Conservation (phyloP, 768 basidiomycete genomes). For the Rhizopogon roseolus region DNA sequence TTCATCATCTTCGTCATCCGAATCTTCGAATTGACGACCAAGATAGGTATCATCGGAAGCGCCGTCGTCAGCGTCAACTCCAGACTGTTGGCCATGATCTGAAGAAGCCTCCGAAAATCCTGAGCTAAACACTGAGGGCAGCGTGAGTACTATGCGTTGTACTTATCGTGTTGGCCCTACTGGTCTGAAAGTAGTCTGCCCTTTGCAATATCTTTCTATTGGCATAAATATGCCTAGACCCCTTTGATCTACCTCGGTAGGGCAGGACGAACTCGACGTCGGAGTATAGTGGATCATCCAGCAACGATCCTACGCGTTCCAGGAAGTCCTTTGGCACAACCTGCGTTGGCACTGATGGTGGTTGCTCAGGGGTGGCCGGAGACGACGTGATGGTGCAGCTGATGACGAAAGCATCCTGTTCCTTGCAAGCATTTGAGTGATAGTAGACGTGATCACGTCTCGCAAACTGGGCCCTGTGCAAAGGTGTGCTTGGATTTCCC, state of each 20-base stretch:
- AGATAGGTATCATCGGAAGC: slow-evolving; percentile 45
- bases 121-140: slow-evolving; percentile 60
- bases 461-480: slow-evolving; percentile 70
- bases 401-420: slow-evolving; percentile 68
- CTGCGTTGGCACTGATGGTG: slow-evolving; percentile 40
- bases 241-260: slow-evolving; percentile 31
- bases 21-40: slow-evolving; percentile 39
- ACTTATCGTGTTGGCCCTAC: slow-evolving; percentile 29
- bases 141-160: neutral
- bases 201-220: slow-evolving; percentile 61
- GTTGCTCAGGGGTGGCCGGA: slow-evolving; percentile 44
- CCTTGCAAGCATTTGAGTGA: slow-evolving; percentile 43
- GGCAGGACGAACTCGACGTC: slow-evolving; percentile 81
- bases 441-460: slow-evolving; percentile 68
- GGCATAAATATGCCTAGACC: slow-evolving; percentile 54
- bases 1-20: slow-evolving; percentile 50
- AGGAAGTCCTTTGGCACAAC: slow-evolving; percentile 64
- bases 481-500: neutral
- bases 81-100: slow-evolving; percentile 18
- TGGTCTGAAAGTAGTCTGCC: slow-evolving; percentile 75
- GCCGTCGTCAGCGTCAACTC: slow-evolving; percentile 35
- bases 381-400: slow-evolving; percentile 75
- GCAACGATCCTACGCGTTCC: slow-evolving; percentile 64
- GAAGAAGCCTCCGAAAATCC: slow-evolving; percentile 59
- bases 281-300: slow-evolving; percentile 81